Evolutionary conservation across 1,284 basidiomycete genomes (phyloP).

Genomic region (Xanthoconium separans): DNA sequence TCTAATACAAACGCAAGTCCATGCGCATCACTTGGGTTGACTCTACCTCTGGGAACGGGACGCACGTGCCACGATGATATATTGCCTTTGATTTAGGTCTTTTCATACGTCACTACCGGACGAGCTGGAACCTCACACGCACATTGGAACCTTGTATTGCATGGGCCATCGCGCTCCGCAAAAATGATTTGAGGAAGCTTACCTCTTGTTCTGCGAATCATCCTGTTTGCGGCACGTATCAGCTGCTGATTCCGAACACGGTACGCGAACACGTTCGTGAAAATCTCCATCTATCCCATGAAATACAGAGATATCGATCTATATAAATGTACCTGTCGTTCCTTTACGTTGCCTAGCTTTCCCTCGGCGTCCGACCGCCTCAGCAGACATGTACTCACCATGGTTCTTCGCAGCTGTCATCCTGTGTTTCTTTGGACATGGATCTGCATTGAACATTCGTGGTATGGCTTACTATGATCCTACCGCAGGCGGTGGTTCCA

Average conservation of each 20-base stretch:
- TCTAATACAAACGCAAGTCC: no score
- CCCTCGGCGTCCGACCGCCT: neutral
- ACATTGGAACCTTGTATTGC: neutral
- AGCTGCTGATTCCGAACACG: neutral
- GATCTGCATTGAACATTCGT: neutral
- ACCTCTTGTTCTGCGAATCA: neutral
- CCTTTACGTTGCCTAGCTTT: neutral
- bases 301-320: neutral
- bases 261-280: conserved; percentile 3
- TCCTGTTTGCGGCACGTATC: neutral
- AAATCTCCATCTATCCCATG: neutral
- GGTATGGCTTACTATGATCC: conserved; percentile 46
- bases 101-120: neutral
- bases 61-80: neutral
- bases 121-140: neutral
- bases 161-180: neutral
- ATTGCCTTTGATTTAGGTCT: no score
- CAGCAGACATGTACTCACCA: conserved; percentile 1
- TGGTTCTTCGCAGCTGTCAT: neutral
- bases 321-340: neutral
- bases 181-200: neutral
- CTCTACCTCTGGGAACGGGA: no score
- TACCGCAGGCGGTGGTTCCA: conserved; percentile 45
- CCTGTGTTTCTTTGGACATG: conserved; percentile 5
- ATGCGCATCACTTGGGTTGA: no score